Conservation (phyloP, 2,329 filamentous ascomycete species). For the Tolypocladium pustulatum region DNA sequence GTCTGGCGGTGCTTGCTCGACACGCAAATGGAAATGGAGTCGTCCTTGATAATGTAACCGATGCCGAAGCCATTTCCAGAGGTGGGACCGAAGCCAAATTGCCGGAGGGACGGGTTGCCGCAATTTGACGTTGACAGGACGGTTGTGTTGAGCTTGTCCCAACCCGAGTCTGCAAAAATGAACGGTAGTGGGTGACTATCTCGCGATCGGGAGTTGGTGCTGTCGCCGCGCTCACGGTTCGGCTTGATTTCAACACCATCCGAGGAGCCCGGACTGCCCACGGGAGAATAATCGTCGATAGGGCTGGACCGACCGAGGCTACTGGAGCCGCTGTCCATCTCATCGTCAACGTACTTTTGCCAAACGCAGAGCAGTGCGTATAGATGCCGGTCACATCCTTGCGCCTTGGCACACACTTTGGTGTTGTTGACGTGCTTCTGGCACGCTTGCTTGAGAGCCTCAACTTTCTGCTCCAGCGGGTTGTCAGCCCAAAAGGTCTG, state of each 20-base stretch:
- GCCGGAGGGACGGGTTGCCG: conserved; percentile 85
- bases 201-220: conserved; percentile 38
- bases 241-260: conserved; percentile 22
- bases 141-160: conserved; percentile 92
- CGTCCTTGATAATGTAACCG: conserved; percentile 89
- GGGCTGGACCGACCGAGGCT: conserved; percentile 58
- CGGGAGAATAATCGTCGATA: conserved; percentile 33
- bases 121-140: conserved; percentile 97
- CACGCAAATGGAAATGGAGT: conserved; percentile 76
- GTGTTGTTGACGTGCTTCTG: conserved; percentile 73
- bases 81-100: conserved; percentile 94
- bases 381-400: conserved; percentile 85
- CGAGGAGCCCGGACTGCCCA: conserved; percentile 37
- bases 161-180: conserved; percentile 79
- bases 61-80: conserved; percentile 93
- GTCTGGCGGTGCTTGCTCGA: conserved; percentile 93
- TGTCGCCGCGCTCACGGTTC: conserved; percentile 40
- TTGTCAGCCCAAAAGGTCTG: conserved; percentile 93
- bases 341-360: conserved; percentile 76
- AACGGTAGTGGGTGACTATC: conserved; percentile 51
- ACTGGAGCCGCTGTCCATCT: conserved; percentile 36
- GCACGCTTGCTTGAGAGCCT: conserved; percentile 73
- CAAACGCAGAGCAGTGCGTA: conserved; percentile 93
- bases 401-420: conserved; percentile 75
- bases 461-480: conserved; percentile 70